Conservation (phyloP, 441 rosid genomes). For the Croton setiger region DNA sequence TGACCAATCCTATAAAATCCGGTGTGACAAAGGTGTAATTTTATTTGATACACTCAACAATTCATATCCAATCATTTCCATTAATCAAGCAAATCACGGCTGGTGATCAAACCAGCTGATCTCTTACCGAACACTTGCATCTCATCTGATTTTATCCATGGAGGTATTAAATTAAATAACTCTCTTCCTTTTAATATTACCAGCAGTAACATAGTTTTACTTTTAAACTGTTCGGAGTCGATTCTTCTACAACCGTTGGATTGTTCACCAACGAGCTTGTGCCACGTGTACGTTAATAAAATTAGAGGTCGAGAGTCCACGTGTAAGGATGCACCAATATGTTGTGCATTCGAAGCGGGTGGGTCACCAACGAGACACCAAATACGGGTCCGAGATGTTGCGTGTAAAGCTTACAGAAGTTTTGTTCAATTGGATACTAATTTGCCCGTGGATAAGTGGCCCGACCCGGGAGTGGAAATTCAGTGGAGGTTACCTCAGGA, state of each 20-base stretch:
- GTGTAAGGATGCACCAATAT: slow-evolving; percentile 27
- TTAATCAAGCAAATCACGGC: slow-evolving; percentile 32
- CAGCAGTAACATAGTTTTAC: slow-evolving; percentile 43
- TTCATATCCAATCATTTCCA: slow-evolving; percentile 43
- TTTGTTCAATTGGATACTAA: slow-evolving; percentile 38
- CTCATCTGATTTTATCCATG: slow-evolving; percentile 33
- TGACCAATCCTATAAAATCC: slow-evolving; percentile 40
- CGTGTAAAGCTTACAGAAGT: slow-evolving; percentile 52
- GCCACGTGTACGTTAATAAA: slow-evolving; percentile 39
- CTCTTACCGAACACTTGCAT: slow-evolving; percentile 40
- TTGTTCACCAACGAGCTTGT: slow-evolving; percentile 39
- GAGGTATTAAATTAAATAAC: slow-evolving; percentile 40
- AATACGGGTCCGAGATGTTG: slow-evolving; percentile 33
- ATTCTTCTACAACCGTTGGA: slow-evolving; percentile 40
- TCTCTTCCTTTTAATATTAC: slow-evolving; percentile 56
- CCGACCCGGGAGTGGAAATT: slow-evolving; percentile 49
- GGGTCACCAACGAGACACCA: slow-evolving; percentile 39
- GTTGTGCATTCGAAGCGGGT: slow-evolving; percentile 42
- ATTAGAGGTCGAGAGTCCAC: neutral
- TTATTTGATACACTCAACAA: slow-evolving; percentile 36
- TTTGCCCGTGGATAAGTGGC: slow-evolving; percentile 42
- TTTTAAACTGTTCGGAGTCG: slow-evolving; percentile 36
- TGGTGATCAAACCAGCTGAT: slow-evolving; percentile 40
- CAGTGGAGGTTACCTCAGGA: slow-evolving; percentile 48
- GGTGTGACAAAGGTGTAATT: slow-evolving; percentile 35